Conservation (phyloP, 495 filamentous ascomycete species). For the Halenospora varia region DNA sequence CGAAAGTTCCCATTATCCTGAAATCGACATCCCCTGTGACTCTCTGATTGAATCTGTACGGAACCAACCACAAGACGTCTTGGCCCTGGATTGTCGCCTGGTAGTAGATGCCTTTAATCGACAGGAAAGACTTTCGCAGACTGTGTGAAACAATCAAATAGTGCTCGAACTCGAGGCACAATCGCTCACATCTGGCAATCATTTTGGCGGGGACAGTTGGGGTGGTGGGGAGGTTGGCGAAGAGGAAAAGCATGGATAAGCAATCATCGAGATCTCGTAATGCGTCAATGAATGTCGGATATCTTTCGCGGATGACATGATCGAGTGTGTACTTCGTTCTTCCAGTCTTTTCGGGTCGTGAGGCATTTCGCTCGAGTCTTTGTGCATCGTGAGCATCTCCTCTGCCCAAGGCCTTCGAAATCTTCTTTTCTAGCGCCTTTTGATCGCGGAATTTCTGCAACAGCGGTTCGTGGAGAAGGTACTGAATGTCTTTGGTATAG, state of each 20-base stretch:
- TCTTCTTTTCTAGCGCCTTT: constrained; percentile 95
- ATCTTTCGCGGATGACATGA: constrained; percentile 95
- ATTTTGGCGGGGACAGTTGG: constrained; percentile 85
- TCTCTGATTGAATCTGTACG: constrained; percentile 93
- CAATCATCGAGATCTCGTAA: constrained; percentile 95
- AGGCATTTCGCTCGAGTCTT: constrained; percentile 54
- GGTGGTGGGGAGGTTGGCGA: constrained; percentile 91
- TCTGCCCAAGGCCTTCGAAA: constrained; percentile 81
- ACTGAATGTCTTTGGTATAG: constrained; percentile 98
- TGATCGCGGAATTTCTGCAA: constrained; percentile 94
- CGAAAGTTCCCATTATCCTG: constrained; percentile 97
- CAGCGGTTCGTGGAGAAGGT: constrained; percentile 94
- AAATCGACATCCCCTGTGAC: constrained; percentile 93
- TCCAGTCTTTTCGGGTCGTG: constrained; percentile 76
- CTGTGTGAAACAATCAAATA: constrained; percentile 89
- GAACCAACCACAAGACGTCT: constrained; percentile 94
- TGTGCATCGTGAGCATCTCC: constrained; percentile 84
- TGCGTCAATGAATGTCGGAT: constrained; percentile 95
- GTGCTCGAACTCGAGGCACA: constrained; percentile 94
- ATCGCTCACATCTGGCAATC: constrained; percentile 83
- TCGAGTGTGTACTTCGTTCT: constrained; percentile 85
- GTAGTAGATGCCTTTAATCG: constrained; percentile 99
- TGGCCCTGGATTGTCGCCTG: constrained; percentile 98
- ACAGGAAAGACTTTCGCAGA: constrained; percentile 91
- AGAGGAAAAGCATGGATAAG: constrained; percentile 92